Evolutionary conservation across 192 early-diverging fungal genomes (phyloP), one percentile per base, ranked within the genome.

Genomic region (Rhizophagus sp.): DNA sequence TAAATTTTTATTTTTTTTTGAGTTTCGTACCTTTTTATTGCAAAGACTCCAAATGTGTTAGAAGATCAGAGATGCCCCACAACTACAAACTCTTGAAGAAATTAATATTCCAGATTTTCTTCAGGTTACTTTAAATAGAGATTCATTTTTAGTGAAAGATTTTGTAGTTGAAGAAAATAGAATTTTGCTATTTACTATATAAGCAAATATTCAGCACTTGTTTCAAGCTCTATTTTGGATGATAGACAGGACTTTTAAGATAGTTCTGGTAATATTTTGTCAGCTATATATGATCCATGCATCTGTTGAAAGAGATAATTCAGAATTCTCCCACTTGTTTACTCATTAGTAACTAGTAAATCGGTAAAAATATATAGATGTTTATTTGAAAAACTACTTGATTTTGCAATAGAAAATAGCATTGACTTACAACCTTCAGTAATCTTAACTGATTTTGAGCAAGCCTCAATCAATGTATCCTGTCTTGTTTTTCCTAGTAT

Each of bases 401-500:
- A 72, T 19, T 72, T 66, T 30, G 65, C 24, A 72, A 33, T 2
- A 44, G 70, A 72, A 72, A 36, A 47, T 47, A 36, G 36, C 25
- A 1, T 72, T 25, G 0, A 3, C 9, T 34, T 72, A 11, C 13
- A 72, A 25, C 0, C 41, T 11, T n/a, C 15, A 47, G 4, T 33
- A 2, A 72, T 72, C 8, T 5, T 72, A 24, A 72, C 41, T 33
- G 39, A 72, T 72, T 72, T 72, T 72, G 39, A 72, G 6, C 12
- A 10, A 72, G 70, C 39, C 5, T 24, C 39, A 44, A 72, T 72
- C 0, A 72, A 57, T 73, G 72, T 49, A 34, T 47, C 72, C 9
- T 1, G 8, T 74, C 2, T 15, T 33, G 2, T 19, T 17, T 74
- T 74, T 15, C 11, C n/a, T 27, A n/a, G 0, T 33, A 44, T 74